Base-by-base conservation (phyloP, 192 early-diverging fungal genomes). In the Linnemannia zychae region DNA sequence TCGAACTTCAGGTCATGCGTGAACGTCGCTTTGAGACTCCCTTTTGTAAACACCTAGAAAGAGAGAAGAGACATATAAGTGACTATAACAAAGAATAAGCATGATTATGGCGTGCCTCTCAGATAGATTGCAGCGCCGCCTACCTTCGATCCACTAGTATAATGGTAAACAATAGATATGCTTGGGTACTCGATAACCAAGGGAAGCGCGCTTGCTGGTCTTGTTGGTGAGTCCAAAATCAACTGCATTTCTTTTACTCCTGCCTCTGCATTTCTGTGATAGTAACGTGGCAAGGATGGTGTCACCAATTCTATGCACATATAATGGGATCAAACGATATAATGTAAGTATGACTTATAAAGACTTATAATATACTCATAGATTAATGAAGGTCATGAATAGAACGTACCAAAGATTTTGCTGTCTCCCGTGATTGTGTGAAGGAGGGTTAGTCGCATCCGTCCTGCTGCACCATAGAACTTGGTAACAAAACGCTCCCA, bases 161-260 rank as follows among this genome's bases (percentile, higher is more conserved):
- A 79, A 46, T 79, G 67, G 24, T 77, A 76, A n/a, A 85, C 70
- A 1, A 85, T 18, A 15, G 70, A 47, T 33, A 85, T n/a, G 20
- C 18, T 76, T 0, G 83, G 74, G 57, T 74, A 85, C 36, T 79
- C 77, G 15, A 75, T 71, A 0, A 60, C 67, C 18, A 79, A 38
- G 0, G 83, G 83, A 2, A 76, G 24, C 1, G 83, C 36, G 4
- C 53, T 18, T 3, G 67, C 47, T 4, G 46, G 72, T 5, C 72
- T 70, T 4, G 65, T 40, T 33, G 67, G 20, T 28, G 52, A 4
- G 37, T 79, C 77, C 60, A 78, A 40, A 6, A 72, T 74, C 60
- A 85, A 12, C 37, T 79, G 83, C 47, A 79, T 70, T 44, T 72
- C 76, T 22, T 73, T 78, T 34, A 85, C 70, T 60, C 83, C 83